A percentile compares a stretch with the other conserved stretches of the same genome.
phyloP scores from a whole-genome alignment of 805 yeast species.

The Saturnispora gosingensis region DNA sequence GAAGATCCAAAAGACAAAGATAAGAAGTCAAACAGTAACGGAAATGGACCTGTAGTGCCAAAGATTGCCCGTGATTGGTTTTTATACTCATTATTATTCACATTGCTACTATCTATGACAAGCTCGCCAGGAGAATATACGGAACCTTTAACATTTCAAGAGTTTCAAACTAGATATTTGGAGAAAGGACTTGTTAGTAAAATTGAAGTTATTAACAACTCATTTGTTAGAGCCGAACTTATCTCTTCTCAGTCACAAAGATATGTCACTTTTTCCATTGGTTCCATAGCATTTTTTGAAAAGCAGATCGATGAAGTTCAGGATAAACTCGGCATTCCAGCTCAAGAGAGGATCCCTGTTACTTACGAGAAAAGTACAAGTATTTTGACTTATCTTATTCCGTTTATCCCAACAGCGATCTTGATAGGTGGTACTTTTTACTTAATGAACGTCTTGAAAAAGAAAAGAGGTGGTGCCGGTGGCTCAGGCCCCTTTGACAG shows the following conservation, averaged over 20 bases:
- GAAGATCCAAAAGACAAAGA: conserved; percentile 4
- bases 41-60: conserved; percentile 9
- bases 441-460: conserved; percentile 31
- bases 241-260: conserved; percentile 23
- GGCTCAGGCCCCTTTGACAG: conserved; percentile 68
- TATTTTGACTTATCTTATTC: conserved; percentile 50
- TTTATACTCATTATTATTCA: conserved; percentile 19
- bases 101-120: conserved; percentile 16
- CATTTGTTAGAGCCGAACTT: conserved; percentile 58
- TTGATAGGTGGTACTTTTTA: conserved; percentile 85
- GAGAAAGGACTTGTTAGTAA: conserved; percentile 70
- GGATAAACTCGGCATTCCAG: conserved; percentile 52
- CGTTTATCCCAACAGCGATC: conserved; percentile 80
- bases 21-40: conserved; percentile 7
- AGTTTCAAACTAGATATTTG: conserved; percentile 66
- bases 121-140: conserved; percentile 12
- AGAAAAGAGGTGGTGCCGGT: conserved; percentile 36
- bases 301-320: conserved; percentile 68
- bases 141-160: conserved; percentile 75
- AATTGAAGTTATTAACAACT: conserved; percentile 68
- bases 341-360: conserved; percentile 68
- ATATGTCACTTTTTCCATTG: conserved; percentile 59
- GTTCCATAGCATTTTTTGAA: conserved; percentile 85
- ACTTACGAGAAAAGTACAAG: conserved; percentile 67
- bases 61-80: conserved; percentile 18